Base-by-base conservation (phyloP, 2,329 filamentous ascomycete species). In the Ceratocystis colombiana region DNA sequence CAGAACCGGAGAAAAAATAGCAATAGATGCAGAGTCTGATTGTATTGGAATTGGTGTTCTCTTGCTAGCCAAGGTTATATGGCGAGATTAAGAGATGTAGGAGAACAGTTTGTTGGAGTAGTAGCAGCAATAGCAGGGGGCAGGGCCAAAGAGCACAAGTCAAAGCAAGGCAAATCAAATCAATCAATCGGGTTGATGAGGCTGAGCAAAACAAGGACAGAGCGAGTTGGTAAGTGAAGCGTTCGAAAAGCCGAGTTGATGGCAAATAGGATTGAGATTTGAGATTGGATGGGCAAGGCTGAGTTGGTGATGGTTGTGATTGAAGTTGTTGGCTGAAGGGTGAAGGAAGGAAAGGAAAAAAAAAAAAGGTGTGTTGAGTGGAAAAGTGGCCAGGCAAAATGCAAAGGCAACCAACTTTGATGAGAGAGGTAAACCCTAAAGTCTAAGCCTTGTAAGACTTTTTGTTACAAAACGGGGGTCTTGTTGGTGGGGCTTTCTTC, bases 341-440 rank as follows among this genome's bases (percentile, higher is more conserved):
- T 50, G 37, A 55, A 55, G 30, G 28, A 53, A 46, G 20, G 62
- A 30, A 44, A 28, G 61, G 41, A 37, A 53, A 64, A 22, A 30
- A 30, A 20, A 48, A 25, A 30, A 37, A 17, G 28, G 45, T n/a
- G 48, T 53, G 48, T 28, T 57, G 53, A 57, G 57, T 41, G 53
- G 64, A 65, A 65, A 65, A 65, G 64, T 65, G 64, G 55, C 64
- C 61, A 61, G 30, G 57, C 62, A 64, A 30, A 62, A 57, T 30
- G 37, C 61, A 46, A 17, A 61, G 57, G 57, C 28, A 48, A 22
- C 7, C 62, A 45, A 45, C 22, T 20, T 50, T 25, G 48, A 50
- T 50, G 15, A 57, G 25, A 28, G 4, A 22, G 48, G 7, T n/a
- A 53, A 57, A 57, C 53, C 53, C 53, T 57, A 57, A 57, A 57